These are phyloP conservation scores for Debaryomyces maramus DNA, from an alignment of 805 yeast species.

Conservation along the genomic window DNA sequence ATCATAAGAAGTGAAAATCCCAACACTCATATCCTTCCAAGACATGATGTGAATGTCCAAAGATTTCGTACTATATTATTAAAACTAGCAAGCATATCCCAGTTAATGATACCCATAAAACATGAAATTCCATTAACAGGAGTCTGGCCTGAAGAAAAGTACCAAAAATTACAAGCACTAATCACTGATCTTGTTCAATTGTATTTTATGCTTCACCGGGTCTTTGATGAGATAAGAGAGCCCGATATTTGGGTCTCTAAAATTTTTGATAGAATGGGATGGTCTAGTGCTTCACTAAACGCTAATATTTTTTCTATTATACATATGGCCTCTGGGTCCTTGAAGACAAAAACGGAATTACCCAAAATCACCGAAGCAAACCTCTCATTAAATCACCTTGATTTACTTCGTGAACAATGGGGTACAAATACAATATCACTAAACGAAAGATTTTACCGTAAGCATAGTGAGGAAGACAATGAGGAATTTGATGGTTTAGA, in stretches of 20 bases:
- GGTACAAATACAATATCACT: constrained; percentile 21
- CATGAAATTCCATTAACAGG: constrained; percentile 33
- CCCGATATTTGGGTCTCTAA: constrained; percentile 28
- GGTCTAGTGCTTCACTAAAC: constrained; percentile 26
- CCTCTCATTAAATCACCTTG: neutral
- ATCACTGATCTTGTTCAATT: constrained; percentile 27
- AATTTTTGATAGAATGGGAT: constrained; percentile 28
- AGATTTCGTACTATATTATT: constrained; percentile 21
- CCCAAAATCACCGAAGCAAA: constrained; percentile 22
- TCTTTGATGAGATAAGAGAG: constrained; percentile 26
- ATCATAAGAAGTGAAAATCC: constrained; percentile 20
- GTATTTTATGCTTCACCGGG: constrained; percentile 21
- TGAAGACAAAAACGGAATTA: constrained; percentile 22
- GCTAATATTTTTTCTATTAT: constrained; percentile 29
- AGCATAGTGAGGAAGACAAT: constrained; percentile 7
- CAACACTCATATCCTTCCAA: constrained; percentile 14
- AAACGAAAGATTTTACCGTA: constrained; percentile 27
- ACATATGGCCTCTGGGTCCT: constrained; percentile 31
- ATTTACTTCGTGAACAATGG: constrained; percentile 23
- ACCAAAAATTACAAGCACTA: constrained; percentile 19
- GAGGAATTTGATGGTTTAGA: constrained; percentile 1
- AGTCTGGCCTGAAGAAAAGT: constrained; percentile 31
- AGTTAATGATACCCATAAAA: constrained; percentile 24
- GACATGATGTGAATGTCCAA: constrained; percentile 23
- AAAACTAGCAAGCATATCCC: constrained; percentile 20